phyloP scores from a whole-genome alignment of 345 rosid genomes.

The Excoecaria agallocha region DNA sequence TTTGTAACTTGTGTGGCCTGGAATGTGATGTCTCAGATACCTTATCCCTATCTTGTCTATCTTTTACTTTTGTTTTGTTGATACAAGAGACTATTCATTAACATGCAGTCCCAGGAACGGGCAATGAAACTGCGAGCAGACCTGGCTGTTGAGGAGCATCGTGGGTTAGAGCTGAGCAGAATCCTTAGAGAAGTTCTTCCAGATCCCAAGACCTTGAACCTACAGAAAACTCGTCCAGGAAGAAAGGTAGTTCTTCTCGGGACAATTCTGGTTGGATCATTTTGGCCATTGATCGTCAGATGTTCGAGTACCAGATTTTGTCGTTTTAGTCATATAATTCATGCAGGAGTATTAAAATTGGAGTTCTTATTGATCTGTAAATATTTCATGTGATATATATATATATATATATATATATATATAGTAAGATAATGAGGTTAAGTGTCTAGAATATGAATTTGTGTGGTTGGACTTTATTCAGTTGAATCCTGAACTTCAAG shows the following conservation, averaged over 20 bases:
- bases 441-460: neutral
- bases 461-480: neutral
- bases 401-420: too few relatives aligned
- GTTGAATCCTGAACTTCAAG: neutral
- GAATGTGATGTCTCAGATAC: neutral
- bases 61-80: neutral
- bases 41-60: neutral
- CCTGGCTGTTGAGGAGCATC: constrained; percentile 61
- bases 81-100: constrained; percentile 3
- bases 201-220: constrained; percentile 35
- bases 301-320: neutral
- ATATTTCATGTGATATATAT: neutral
- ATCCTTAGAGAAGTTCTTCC: constrained; percentile 65
- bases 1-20: neutral
- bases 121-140: constrained; percentile 64
- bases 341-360: neutral
- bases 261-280: neutral
- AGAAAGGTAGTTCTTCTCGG: constrained; percentile 45
- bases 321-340: too few relatives aligned
- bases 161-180: constrained; percentile 54
- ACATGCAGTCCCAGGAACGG: constrained; percentile 55
- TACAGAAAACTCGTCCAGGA: constrained; percentile 41
- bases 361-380: neutral
- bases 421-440: too few relatives aligned
- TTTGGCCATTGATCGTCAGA: neutral